A percentile compares a stretch with the other conserved stretches of the same genome.
Conservation (phyloP, 257 asterid species). For the Agastache rugosa region DNA sequence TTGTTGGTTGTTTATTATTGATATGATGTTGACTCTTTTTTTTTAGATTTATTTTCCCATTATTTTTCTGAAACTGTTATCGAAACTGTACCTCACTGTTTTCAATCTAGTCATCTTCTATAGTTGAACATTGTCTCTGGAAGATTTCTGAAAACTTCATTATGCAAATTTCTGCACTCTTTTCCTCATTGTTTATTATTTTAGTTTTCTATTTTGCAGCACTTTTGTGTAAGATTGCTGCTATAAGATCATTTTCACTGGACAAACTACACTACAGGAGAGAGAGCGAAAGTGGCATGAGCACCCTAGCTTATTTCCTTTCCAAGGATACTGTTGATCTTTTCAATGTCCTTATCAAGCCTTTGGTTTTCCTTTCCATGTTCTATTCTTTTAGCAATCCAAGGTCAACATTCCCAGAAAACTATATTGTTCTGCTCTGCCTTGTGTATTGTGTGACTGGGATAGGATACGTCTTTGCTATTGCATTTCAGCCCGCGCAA, state of each 20-base stretch:
- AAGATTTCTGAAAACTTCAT: slow-evolving; percentile 1
- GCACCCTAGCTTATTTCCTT: slow-evolving; percentile 91
- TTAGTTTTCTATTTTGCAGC: slow-evolving; percentile 60
- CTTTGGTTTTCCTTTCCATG: slow-evolving; percentile 93
- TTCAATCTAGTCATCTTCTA: slow-evolving; percentile 20
- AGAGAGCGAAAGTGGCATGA: slow-evolving; percentile 86
- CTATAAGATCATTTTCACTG: slow-evolving; percentile 81
- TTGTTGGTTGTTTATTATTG: slow-evolving; percentile 5
- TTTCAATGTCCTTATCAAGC: slow-evolving; percentile 81
- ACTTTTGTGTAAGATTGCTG: slow-evolving; percentile 87
- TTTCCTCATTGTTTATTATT: slow-evolving; percentile 31
- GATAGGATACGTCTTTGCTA: slow-evolving; percentile 87
- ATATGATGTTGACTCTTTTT: not conserved
- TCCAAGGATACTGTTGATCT: slow-evolving; percentile 89
- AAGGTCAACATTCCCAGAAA: slow-evolving; percentile 79
- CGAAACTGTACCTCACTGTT: not conserved
- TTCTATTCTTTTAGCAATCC: slow-evolving; percentile 92
- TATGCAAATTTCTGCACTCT: slow-evolving; percentile 10
- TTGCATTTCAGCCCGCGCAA: slow-evolving; percentile 74
- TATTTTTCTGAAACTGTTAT: slow-evolving; percentile 2
- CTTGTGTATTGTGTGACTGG: slow-evolving; percentile 93
- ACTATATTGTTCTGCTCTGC: slow-evolving; percentile 71
- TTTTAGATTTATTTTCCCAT: not conserved
- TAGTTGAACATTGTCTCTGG: slow-evolving; percentile 7
- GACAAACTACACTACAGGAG: slow-evolving; percentile 84